Percentiles rank a stretch among this genome's conserved stretches.
These are phyloP conservation scores for Epichloe hybrida DNA, from an alignment of 2,329 filamentous ascomycete genomes.

Conservation along the genomic window DNA sequence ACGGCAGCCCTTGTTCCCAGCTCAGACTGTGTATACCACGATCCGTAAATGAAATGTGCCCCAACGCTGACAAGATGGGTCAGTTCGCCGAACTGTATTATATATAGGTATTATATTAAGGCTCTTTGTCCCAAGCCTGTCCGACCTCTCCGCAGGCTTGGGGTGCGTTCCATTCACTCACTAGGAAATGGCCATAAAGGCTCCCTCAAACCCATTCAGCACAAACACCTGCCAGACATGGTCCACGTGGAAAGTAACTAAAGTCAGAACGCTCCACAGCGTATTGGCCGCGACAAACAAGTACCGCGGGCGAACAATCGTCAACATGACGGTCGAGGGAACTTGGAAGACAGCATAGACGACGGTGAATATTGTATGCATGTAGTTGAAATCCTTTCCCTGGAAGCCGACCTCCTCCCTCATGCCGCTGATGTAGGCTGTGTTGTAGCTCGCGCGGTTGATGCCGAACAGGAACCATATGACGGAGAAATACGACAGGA, in stretches of 20 bases:
- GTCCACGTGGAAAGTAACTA: slow-evolving; percentile 28
- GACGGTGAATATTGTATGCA: slow-evolving; percentile 22
- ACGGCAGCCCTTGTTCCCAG: slow-evolving; percentile 26
- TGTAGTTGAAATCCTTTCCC: slow-evolving; percentile 27
- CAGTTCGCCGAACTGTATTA: background rate
- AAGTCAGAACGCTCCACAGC: slow-evolving; percentile 28
- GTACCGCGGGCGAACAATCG: slow-evolving; percentile 20
- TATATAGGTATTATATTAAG: too few species aligned
- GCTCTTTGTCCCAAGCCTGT: too few species aligned
- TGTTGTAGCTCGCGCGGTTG: slow-evolving; percentile 28
- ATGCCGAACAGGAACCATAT: slow-evolving; percentile 35
- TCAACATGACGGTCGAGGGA: slow-evolving; percentile 25
- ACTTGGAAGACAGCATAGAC: slow-evolving; percentile 31
- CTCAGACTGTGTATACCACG: slow-evolving; percentile 30
- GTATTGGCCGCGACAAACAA: slow-evolving; percentile 29
- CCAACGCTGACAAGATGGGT: slow-evolving; percentile 17
- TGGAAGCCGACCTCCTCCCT: slow-evolving; percentile 22
- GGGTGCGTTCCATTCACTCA: slow-evolving; percentile 9
- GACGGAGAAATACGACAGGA: slow-evolving; percentile 30
- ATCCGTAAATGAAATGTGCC: slow-evolving; percentile 29
- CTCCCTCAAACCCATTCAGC: slow-evolving; percentile 29
- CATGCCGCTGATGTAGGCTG: slow-evolving; percentile 29
- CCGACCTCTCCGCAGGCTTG: too few species aligned
- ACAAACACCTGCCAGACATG: slow-evolving; percentile 30
- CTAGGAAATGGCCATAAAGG: slow-evolving; percentile 29